Evolutionary conservation across 345 rosid genomes (phyloP), one percentile per base, ranked within the genome.

Genomic region (Crucihimalaya himalaica): DNA sequence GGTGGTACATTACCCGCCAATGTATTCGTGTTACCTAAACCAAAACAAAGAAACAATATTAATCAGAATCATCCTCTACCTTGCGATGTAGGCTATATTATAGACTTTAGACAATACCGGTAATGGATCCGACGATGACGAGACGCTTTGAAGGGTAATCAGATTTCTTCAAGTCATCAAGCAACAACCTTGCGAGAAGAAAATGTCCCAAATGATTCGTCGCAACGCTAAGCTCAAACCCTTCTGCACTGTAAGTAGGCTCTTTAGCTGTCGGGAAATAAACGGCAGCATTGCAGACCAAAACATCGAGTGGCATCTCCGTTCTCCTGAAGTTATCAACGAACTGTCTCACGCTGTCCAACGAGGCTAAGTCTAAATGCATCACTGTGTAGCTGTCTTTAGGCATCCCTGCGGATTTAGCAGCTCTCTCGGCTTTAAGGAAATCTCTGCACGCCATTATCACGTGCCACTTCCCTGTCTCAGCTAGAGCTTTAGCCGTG

Each of bases 1-100:
- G 99, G 97, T 76, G 99, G 99, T 59, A 95, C 96, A 73, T 95
- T 95, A 16, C 97, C 97, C 0, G 96, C 99, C 89, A 95, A 78
- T 9, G 97, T 95, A 74, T 95, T 92, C 0, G 99, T 90, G 85
- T 95, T 95, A 19, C 99, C 99, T 89, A 28, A 32, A 66, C 68
- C 45, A 54, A 16, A 45, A 56, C 63, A 74, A 32, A 74, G 50
- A 57, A 16, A 40, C 37, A 62, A 53, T 20, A n/a, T n/a, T n/a
- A 15, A 34, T n/a, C 60, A 54, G 21, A 40, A 37, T 12, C 63
- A 61, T 61, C 34, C 39, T 10, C 14, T 28, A 28, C n/a, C 7
- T 37, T 1, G 8, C 31, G 37, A 35, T 70, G 71, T 61, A 46
- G 21, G 2, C 10, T 14, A 11, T n/a, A 32, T 37, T 2, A 0